These are phyloP conservation scores for Phytophthora kernoviae DNA, from an alignment of 352 stramenopile species.

Conservation along the genomic window DNA sequence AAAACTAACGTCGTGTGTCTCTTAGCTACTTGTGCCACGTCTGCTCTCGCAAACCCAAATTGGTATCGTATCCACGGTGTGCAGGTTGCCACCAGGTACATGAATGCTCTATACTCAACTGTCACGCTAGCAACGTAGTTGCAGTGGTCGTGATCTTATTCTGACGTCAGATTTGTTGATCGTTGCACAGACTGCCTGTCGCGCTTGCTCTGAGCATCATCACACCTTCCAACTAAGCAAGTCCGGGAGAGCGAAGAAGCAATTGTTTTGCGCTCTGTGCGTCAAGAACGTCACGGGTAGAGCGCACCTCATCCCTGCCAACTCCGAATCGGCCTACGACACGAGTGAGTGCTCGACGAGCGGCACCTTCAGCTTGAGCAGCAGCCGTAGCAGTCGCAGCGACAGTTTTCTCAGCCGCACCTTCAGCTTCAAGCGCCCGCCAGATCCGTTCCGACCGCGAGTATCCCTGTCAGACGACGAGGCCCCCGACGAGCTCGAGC, in stretches of 20 bases:
- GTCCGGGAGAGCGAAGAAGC: slow-evolving; percentile 15
- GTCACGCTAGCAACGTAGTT: not conserved
- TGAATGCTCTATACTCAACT: not conserved
- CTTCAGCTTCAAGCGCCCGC: slow-evolving; percentile 3
- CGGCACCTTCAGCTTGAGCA: slow-evolving; percentile 11
- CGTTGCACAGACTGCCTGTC: slow-evolving; percentile 37
- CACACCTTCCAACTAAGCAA: slow-evolving; percentile 36
- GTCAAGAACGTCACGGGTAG: slow-evolving; percentile 32
- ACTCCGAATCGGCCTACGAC: slow-evolving; percentile 16
- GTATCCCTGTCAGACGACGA: slow-evolving; percentile 12
- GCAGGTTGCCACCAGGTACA: slow-evolving; percentile 34
- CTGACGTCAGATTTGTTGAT: not conserved
- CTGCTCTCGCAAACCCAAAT: slow-evolving; percentile 27
- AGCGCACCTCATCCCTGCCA: slow-evolving; percentile 22
- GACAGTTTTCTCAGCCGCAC: slow-evolving; percentile 12
- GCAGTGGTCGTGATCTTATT: not conserved
- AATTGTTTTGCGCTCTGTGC: slow-evolving; percentile 39
- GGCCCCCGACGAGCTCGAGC: slow-evolving; percentile 1
- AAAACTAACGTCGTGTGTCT: slow-evolving; percentile 10
- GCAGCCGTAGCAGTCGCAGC: slow-evolving; percentile 9
- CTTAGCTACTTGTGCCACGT: slow-evolving; percentile 39
- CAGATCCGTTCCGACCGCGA: slow-evolving; percentile 25
- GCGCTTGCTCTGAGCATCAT: slow-evolving; percentile 33
- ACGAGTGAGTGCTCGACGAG: slow-evolving; percentile 9
- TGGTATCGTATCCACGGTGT: slow-evolving; percentile 26